phyloP scores from a whole-genome alignment of 2,329 filamentous ascomycete species.

The Fonsecaea erecta region DNA sequence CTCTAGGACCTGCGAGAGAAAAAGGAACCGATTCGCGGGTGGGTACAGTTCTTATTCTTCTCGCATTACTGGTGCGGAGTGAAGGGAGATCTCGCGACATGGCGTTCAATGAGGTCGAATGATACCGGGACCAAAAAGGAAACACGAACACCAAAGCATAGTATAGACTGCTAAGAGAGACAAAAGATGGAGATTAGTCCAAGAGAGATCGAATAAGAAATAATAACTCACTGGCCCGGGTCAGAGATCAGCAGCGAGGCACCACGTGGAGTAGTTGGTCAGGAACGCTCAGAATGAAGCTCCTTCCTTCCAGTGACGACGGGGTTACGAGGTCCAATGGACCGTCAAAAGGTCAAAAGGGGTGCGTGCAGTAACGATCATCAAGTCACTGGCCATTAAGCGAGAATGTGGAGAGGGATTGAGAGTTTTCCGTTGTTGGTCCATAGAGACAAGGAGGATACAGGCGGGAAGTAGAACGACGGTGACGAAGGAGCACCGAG shows the following conservation, averaged over 20 bases:
- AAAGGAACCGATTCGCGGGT: background rate
- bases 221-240: background rate
- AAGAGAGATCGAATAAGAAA: background rate
- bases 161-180: background rate
- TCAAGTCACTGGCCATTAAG: background rate
- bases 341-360: background rate
- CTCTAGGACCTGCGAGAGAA: conserved; percentile 6
- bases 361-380: background rate
- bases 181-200: background rate
- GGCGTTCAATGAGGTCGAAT: background rate
- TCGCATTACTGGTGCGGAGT: background rate
- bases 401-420: background rate
- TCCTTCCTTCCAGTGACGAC: background rate
- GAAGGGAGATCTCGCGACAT: background rate
- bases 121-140: background rate
- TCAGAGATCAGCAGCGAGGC: background rate
- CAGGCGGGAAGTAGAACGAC: background rate
- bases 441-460: background rate
- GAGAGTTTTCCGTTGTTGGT: background rate
- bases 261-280: background rate
- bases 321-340: background rate
- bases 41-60: background rate
- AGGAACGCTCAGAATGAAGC: background rate
- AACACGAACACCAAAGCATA: background rate
- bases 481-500: background rate